Evolutionary conservation across 306 rosid genomes (phyloP).

Genomic region (Lathyrus aphaca): DNA sequence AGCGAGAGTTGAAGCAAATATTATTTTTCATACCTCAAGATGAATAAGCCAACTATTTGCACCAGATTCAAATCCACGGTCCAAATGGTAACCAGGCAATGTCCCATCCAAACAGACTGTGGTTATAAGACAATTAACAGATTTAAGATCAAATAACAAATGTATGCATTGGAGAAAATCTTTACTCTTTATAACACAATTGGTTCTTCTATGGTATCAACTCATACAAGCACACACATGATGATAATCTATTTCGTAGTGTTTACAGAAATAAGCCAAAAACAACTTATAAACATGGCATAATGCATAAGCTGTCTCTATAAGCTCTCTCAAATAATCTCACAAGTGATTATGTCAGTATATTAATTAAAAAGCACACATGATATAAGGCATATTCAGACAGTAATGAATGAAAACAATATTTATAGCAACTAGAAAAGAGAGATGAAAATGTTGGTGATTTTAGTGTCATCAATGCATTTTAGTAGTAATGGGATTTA

Average conservation of each 20-base stretch:
- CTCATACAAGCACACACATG: too few species aligned
- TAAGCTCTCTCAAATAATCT: too few species aligned
- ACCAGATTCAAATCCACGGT: conserved; percentile 74
- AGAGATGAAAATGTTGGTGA: too few species aligned
- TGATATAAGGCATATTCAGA: not conserved
- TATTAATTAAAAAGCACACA: not conserved
- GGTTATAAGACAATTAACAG: conserved; percentile 30
- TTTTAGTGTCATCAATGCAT: too few species aligned
- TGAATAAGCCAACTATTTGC: conserved; percentile 84
- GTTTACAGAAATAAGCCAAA: too few species aligned
- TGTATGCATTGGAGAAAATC: conserved; percentile 7
- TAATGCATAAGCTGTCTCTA: too few species aligned
- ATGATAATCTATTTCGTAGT: too few species aligned
- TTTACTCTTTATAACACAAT: conserved; percentile 9
- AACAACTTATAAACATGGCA: too few species aligned
- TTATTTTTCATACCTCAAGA: conserved; percentile 62
- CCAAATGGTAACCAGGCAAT: conserved; percentile 82
- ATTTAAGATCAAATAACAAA: conserved; percentile 30
- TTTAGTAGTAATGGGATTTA: too few species aligned
- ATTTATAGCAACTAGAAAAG: conserved; percentile 2
- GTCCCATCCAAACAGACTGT: conserved; percentile 92
- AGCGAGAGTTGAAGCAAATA: not conserved
- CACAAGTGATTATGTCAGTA: too few species aligned
- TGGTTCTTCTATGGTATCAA: too few species aligned
- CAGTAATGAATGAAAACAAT: conserved; percentile 18